Conservation (phyloP, 164 flowering plant genomes). For the Euptelea pleiosperma region DNA sequence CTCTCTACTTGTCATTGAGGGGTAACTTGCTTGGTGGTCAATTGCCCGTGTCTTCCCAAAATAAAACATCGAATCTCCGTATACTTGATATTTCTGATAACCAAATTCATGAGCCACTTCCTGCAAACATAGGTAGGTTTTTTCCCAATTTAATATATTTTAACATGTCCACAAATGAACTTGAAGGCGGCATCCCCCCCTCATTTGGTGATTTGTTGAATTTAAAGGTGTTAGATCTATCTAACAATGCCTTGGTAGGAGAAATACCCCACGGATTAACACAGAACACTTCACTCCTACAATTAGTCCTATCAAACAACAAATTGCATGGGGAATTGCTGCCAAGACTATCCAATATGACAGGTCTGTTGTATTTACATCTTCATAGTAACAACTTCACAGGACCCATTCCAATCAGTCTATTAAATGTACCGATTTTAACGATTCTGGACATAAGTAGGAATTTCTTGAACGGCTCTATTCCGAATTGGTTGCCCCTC, state of each 20-base stretch:
- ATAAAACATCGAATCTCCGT: not conserved
- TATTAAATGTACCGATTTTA: not conserved
- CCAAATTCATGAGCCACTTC: too few species aligned
- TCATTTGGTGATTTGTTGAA: too few species aligned
- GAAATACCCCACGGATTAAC: too few species aligned
- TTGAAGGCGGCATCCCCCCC: slow-evolving; percentile 5
- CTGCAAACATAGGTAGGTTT: not conserved
- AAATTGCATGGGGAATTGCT: too few species aligned
- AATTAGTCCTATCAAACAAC: too few species aligned
- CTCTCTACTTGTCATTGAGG: not conserved
- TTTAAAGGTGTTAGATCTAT: too few species aligned
- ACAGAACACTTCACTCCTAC: too few species aligned
- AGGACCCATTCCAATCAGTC: too few species aligned
- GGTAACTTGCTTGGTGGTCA: not conserved
- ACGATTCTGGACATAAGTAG: not conserved
- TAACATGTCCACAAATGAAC: slow-evolving; percentile 3
- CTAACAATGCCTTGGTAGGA: too few species aligned
- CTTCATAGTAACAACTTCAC: not conserved
- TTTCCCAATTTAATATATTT: not conserved
- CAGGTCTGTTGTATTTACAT: not conserved
- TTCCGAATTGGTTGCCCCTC: too few species aligned
- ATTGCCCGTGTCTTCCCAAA: too few species aligned
- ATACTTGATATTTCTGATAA: slow-evolving; percentile 4
- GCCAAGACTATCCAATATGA: too few species aligned
- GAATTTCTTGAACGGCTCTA: not conserved